Evolutionary conservation across 2,329 filamentous ascomycete species (phyloP).

Genomic region (Colletotrichum plurivorum): DNA sequence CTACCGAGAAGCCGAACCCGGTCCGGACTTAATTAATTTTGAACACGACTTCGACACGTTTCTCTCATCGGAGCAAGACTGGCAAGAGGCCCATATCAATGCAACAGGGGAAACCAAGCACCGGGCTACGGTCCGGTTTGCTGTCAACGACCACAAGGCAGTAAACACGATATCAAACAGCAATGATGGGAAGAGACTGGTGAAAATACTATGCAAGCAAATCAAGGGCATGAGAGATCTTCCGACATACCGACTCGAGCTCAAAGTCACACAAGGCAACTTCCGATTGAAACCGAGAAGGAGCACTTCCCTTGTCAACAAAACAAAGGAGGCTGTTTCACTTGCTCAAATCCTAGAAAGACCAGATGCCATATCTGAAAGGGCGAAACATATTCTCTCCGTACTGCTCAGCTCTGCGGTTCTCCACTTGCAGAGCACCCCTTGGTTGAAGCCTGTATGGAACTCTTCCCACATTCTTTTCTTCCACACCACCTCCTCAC

Average conservation of each 20-base stretch:
- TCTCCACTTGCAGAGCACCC: background rate
- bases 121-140: background rate
- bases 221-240: background rate
- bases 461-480: background rate
- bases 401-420: background rate
- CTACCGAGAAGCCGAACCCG: background rate
- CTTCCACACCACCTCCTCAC: background rate
- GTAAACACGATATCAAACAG: too few species aligned
- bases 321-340: background rate
- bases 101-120: background rate
- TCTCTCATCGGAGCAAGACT: background rate
- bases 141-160: background rate
- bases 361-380: background rate
- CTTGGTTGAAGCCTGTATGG: background rate
- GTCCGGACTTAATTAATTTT: background rate
- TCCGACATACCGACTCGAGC: background rate
- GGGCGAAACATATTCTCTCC: background rate
- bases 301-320: background rate
- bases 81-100: background rate
- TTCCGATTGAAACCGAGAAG: background rate
- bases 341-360: background rate
- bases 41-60: background rate
- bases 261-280: background rate
- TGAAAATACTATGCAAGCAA: background rate
- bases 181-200: background rate